Conservation (phyloP, 805 yeast genomes). For the Sungouiella thailandica region DNA sequence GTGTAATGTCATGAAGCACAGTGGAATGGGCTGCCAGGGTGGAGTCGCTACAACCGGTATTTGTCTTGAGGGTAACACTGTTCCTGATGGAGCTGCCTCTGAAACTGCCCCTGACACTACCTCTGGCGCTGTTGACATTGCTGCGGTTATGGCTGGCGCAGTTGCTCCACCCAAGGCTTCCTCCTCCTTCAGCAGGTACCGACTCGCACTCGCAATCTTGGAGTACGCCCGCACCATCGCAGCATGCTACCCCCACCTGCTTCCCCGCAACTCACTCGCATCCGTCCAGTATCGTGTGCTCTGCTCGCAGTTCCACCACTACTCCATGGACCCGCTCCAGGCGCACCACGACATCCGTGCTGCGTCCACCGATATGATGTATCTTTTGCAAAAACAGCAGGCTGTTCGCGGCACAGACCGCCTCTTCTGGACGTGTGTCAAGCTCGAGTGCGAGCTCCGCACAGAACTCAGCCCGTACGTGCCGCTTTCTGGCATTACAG, state of each 20-base stretch:
- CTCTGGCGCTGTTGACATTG: too few relatives aligned
- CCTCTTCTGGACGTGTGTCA: slow-evolving; percentile 33
- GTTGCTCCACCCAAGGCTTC: too few relatives aligned
- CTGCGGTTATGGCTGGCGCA: too few relatives aligned
- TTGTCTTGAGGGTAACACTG: too few relatives aligned
- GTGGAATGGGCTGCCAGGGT: too few relatives aligned
- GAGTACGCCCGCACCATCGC: slow-evolving; percentile 19
- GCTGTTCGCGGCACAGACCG: slow-evolving; percentile 15
- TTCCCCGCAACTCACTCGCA: slow-evolving; percentile 6
- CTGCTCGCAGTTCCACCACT: slow-evolving; percentile 24
- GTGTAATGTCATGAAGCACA: too few relatives aligned
- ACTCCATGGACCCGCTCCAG: slow-evolving; percentile 20
- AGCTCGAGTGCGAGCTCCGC: slow-evolving; percentile 33
- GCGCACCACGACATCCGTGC: slow-evolving; percentile 21
- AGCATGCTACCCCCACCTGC: slow-evolving; percentile 17
- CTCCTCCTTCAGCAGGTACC: slow-evolving; percentile 13
- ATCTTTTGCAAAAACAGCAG: slow-evolving; percentile 17
- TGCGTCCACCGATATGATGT: slow-evolving; percentile 30
- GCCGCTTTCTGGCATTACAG: slow-evolving; percentile 27
- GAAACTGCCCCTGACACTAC: too few relatives aligned
- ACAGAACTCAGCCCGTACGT: slow-evolving; percentile 32
- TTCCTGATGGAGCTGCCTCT: too few relatives aligned
- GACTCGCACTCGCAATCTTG: slow-evolving; percentile 18
- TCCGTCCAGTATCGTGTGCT: slow-evolving; percentile 19
- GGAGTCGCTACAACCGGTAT: too few relatives aligned